Evolutionary conservation across 768 basidiomycete genomes (phyloP), one percentile per base, ranked within the genome.

Genomic region (Artomyces pyxidatus): DNA sequence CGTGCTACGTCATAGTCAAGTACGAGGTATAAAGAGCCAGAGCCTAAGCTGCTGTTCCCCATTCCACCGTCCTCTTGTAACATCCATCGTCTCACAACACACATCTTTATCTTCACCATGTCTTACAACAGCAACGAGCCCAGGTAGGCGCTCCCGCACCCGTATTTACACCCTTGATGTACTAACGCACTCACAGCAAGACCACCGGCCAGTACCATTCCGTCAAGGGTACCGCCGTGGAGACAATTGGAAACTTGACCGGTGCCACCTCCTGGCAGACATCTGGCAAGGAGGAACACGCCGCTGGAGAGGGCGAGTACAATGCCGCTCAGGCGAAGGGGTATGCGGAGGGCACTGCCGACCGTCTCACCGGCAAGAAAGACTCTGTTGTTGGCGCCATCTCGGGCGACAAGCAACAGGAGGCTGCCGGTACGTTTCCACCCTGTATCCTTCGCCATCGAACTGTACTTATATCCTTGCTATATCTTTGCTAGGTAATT

Each of bases 251-350:
- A 21, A 74, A 76, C 55, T 16, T 69, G 9, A 77, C 76, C 9
- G 76, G 76, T 11, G 62, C 70, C 6, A 58, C 58, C 3, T 63
- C 71, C 3, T 77, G 73, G 77, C 60, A 69, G 45, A 56, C 67
- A 19, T 69, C 71, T 5, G 78, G 78, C n/a, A 69, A 72, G 59
- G 52, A 74, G 51, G 76, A 79, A 59, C 79, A 79, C 55, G 70
- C 69, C 2, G 58, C 67, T 32, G 78, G 78, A 40, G 76, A 78
- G 59, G 68, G 68, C 14, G 74, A 76, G 60, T 67, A 67, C 62
- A 70, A 72, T 21, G 73, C 74, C 19, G 75, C 75, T 10, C 68
- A 76, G 52, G 71, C 72, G 16, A 65, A 76, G 55, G 72, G 68
- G 2, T 78, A 75, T 56, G 75, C 60, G 12, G 73, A 80, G 47